phyloP scores from a whole-genome alignment of 75 land plant species.

The Pinus taeda region DNA sequence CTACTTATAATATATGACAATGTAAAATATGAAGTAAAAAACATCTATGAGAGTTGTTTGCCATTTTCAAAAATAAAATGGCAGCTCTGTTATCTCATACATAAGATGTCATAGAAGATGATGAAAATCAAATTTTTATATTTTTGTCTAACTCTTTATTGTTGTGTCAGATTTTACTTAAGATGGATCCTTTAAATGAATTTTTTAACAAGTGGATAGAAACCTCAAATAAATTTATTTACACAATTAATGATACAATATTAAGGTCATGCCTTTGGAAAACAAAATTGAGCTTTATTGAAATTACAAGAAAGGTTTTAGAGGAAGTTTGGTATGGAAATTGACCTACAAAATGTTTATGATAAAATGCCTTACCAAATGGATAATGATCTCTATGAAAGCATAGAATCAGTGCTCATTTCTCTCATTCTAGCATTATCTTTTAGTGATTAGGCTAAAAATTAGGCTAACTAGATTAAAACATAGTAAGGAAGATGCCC shows the following conservation, averaged over 20 bases:
- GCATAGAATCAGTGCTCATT: slow-evolving; percentile 62
- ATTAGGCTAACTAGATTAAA: slow-evolving; percentile 71
- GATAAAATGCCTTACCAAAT: too few relatives aligned
- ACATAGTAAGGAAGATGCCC: slow-evolving; percentile 57
- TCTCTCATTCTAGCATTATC: slow-evolving; percentile 74
- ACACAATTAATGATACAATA: slow-evolving; percentile 15
- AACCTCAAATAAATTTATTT: slow-evolving; percentile 35
- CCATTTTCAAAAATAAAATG: too few relatives aligned
- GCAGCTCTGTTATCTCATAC: slow-evolving; percentile 6
- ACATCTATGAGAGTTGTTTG: slow-evolving; percentile 43
- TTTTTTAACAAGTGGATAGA: slow-evolving; percentile 58
- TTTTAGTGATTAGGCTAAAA: slow-evolving; percentile 59
- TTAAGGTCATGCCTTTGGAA: slow-evolving; percentile 13
- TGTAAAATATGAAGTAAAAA: slow-evolving; percentile 46
- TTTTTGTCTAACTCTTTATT: slow-evolving; percentile 55
- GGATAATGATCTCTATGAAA: slow-evolving; percentile 3
- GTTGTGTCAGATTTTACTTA: slow-evolving; percentile 57
- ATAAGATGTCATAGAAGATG: slow-evolving; percentile 9
- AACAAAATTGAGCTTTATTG: slow-evolving; percentile 53
- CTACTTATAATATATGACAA: slow-evolving; percentile 47
- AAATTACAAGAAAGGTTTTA: slow-evolving; percentile 60
- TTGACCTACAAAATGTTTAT: too few relatives aligned
- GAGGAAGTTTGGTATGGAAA: slow-evolving; percentile 72
- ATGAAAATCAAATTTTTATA: slow-evolving; percentile 13
- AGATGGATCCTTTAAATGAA: slow-evolving; percentile 54